Evolutionary conservation across 176 grass and related monocot genomes (phyloP), one percentile per base, ranked within the genome.

Genomic region (Musa beccarii): DNA sequence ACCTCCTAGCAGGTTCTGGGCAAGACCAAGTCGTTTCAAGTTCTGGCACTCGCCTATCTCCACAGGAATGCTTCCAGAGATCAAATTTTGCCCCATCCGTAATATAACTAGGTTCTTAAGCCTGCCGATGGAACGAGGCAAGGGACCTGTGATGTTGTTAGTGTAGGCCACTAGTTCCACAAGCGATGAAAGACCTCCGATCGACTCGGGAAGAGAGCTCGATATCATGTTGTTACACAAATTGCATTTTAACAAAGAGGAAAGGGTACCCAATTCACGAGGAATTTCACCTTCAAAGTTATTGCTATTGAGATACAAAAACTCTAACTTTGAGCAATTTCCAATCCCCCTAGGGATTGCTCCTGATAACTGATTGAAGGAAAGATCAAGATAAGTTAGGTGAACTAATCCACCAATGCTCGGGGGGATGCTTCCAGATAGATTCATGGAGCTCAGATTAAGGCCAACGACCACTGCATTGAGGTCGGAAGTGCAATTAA

Each of bases 141-240:
- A 69, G 17, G 91, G 75, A 72, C 89, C 96, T 14, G 91, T 83
- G 49, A 99, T 83, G 70, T 99, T 99, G 53, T 99, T 99, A 21
- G 86, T 86, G 73, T 99, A 99, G 10, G 85, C 91, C 49, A 99
- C 88, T 80, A 99, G 84, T 51, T 94, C 89, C 53, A 69, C 50
- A 24, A 99, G 89, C 1, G 89, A 89, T 57, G 81, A 25, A 85
- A 99, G 84, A 54, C 88, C 81, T n/a, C 91, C 96, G 52, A 99
- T 84, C 76, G 94, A 87, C 68, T 89, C 86, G 63, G 96, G 96
- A 79, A 99, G 77, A 8, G 53, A 4, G 3, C 96, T 89, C 12
- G 84, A 61, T 19, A 99, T 89, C 87, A 67, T 90, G 84, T 99
- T 99, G 51, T 99, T 92, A 83, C 88, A 99, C n/a, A 99, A 55